Base-by-base conservation (phyloP, 2,329 filamentous ascomycete species). In the Chaetomiaceae sp. region DNA sequence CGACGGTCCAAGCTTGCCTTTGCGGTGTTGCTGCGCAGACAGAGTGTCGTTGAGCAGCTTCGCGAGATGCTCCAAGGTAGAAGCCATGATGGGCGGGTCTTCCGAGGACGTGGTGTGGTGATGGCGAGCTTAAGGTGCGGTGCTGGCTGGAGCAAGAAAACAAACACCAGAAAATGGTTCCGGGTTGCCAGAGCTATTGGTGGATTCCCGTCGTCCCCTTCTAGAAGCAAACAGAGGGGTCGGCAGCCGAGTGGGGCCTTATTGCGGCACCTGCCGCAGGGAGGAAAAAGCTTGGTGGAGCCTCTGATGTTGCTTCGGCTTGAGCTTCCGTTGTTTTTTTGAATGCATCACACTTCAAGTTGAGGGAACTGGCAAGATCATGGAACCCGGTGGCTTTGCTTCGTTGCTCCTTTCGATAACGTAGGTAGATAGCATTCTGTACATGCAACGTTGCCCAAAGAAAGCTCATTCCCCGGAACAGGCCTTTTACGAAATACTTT, bases 21-120 rank as follows among this genome's bases (percentile, higher is more conserved):
- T 87, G 72, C 90, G 91, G 72, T 92, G 90, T 71, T 92, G 85
- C 59, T 81, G 77, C 17, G 90, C 90, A 72, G 96, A 89, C 65
- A 97, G 81, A 65, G 91, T 97, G 65, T 90, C 89, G 72, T 95
- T 83, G 60, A 99, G 84, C 71, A 97, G 81, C 78, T 90, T 84
- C 59, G 90, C 87, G 70, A 96, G 76, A 56, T 74, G 72, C 62
- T 73, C 74, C 66, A 82, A 75, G 61, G 81, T 74, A 62, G 77
- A 73, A 67, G 79, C 78, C 80, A 83, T 83, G 67, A 68, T 56
- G 48, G 55, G 51, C 42, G 39, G 39, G 44, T 47, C 12, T 47
- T 45, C 36, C 25, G 4, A 23, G 20, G 19, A 11, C 4, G 40
- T 42, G 47, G 15, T 23, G 47, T 42, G 51, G 48, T 51, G 47